Base-by-base conservation (phyloP, 306 rosid species). In the Cucurbita moschata region DNA sequence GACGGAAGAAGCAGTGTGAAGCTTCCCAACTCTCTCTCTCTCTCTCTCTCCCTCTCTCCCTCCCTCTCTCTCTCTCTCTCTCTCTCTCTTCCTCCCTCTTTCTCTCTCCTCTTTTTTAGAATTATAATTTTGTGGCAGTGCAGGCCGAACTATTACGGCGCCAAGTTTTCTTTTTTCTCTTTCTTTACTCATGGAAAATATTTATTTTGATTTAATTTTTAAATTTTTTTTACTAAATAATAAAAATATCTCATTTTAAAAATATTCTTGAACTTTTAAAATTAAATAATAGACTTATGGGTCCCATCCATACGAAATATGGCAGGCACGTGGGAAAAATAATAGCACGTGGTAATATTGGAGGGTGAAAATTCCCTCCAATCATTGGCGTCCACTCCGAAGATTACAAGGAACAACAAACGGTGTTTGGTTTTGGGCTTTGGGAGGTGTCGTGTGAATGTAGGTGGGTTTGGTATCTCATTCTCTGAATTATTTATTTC, bases 1-100 rank as follows among this genome's bases (percentile, higher is more conserved):
- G 81, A 80, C 85, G 79, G 81, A 81, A 85, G 69, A 81, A 87
- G 87, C 77, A 83, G 42, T 14, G 73, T 30, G 16, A 81, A 86
- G 75, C 77, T 75, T 64, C 73, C 78, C 74, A 67, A 42, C 81
- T 80, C 83, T 59, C 55, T 42, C 19, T 69, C 16, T 59, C 63
- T 13, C 82, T 76, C 79, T 49, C 75, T 23, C 77, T 49, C 59
- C 46, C 59, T 30, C 66, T 54, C 77, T 74, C 74, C 54, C 82
- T 42, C 38, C 15, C 42, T 78, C 18, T 47, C 35, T 8, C n/a
- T n/a, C n/a, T n/a, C n/a, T n/a, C n/a, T n/a, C n/a, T n/a, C 59
- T 30, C 66, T 54, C 77, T 74, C 15, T 40, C 59, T 50, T 26
- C 30, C 35, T 30, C 35, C 35, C 35, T 30, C n/a, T 37, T 38